Conservation (phyloP, 2,329 filamentous ascomycete genomes). For the Trichoderma sp. region DNA sequence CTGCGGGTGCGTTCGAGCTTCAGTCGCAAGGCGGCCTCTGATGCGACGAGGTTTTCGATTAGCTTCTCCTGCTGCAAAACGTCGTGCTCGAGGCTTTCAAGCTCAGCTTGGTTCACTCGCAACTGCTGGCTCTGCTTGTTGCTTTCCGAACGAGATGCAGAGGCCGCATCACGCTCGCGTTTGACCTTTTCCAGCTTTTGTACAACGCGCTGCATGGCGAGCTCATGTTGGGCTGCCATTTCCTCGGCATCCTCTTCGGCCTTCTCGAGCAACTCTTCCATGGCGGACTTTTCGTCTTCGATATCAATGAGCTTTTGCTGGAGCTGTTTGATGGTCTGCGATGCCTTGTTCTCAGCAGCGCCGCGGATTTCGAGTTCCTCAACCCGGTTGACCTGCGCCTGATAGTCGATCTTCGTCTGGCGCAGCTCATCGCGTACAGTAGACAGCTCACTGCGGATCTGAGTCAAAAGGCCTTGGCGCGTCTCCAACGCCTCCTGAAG, state of each 20-base stretch:
- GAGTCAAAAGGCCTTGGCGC: slow-evolving; percentile 63
- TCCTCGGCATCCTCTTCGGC: slow-evolving; percentile 52
- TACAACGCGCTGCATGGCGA: slow-evolving; percentile 43
- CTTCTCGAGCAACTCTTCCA: slow-evolving; percentile 58
- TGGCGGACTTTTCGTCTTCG: slow-evolving; percentile 42
- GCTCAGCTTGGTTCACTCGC: slow-evolving; percentile 60
- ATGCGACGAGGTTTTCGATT: slow-evolving; percentile 54
- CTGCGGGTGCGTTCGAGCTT: slow-evolving; percentile 70
- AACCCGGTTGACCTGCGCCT: slow-evolving; percentile 65
- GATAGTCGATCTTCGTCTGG: slow-evolving; percentile 62
- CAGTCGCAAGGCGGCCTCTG: slow-evolving; percentile 58
- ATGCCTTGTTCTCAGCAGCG: slow-evolving; percentile 45
- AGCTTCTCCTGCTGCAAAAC: slow-evolving; percentile 66
- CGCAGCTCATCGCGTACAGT: slow-evolving; percentile 66
- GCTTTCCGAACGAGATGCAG: slow-evolving; percentile 38
- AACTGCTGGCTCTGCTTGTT: slow-evolving; percentile 58
- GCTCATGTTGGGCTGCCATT: slow-evolving; percentile 42
- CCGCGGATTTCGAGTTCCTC: slow-evolving; percentile 64
- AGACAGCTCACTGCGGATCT: slow-evolving; percentile 64
- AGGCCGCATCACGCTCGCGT: slow-evolving; percentile 42
- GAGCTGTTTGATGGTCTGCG: slow-evolving; percentile 45
- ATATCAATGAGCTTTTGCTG: slow-evolving; percentile 54
- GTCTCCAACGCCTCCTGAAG: slow-evolving; percentile 68
- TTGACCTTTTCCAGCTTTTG: slow-evolving; percentile 51
- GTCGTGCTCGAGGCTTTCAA: slow-evolving; percentile 69